These are phyloP conservation scores for Botrytis pseudocinerea DNA, from an alignment of 2,329 filamentous ascomycete genomes.

Conservation along the genomic window DNA sequence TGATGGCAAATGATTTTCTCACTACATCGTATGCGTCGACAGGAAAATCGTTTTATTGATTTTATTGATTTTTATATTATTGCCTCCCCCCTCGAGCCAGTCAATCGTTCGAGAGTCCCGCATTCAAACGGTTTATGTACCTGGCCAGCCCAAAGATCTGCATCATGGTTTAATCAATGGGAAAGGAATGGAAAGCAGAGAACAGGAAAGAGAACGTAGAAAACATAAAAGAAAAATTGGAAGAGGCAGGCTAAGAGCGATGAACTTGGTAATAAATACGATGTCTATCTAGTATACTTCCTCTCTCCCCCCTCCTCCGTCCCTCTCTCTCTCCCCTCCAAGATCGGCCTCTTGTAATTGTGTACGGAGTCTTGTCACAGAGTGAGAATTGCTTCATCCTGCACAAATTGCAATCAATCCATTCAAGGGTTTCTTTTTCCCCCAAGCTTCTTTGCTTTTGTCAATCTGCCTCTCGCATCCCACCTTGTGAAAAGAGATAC, in stretches of 20 bases:
- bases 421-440: neutral
- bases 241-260: neutral
- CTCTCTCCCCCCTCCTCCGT: neutral
- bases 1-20: constrained; percentile 2
- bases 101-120: neutral
- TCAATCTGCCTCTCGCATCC: neutral
- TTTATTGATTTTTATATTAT: constrained; percentile 17
- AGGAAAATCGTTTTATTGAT: constrained; percentile 6
- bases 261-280: neutral
- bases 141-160: neutral
- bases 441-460: neutral
- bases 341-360: neutral
- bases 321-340: neutral
- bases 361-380: neutral
- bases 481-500: neutral
- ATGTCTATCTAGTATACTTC: neutral
- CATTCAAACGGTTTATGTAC: neutral
- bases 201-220: neutral
- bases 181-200: neutral
- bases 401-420: neutral
- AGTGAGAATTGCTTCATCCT: neutral
- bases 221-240: neutral
- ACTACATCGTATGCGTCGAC: neutral
- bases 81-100: neutral
- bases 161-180: neutral